These are phyloP conservation scores for Knufia fluminis DNA, from an alignment of 2,329 filamentous ascomycete species.

Conservation along the genomic window DNA sequence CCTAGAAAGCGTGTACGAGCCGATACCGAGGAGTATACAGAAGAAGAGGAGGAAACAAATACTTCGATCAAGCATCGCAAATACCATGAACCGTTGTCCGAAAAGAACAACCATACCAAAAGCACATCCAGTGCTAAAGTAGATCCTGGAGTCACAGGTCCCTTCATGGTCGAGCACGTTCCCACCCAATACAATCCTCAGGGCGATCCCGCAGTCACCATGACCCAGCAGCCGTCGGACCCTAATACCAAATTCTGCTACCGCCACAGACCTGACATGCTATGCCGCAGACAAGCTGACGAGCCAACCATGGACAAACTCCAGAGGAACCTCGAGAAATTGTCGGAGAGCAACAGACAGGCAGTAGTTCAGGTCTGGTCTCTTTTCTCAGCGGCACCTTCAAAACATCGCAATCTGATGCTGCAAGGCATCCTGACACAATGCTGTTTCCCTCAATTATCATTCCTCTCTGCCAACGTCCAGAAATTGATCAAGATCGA, in stretches of 20 bases:
- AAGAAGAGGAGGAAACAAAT: constrained; percentile 23
- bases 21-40: constrained; percentile 19
- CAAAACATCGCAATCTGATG: constrained; percentile 92
- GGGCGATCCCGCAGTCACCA: constrained; percentile 31
- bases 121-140: constrained; percentile 47
- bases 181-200: constrained; percentile 78
- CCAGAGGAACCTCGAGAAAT: constrained; percentile 73
- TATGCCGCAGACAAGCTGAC: constrained; percentile 85
- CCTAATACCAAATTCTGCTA: constrained; percentile 91
- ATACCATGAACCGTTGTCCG: constrained; percentile 14
- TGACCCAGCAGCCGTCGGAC: constrained; percentile 27
- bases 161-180: constrained; percentile 85
- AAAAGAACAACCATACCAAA: constrained; percentile 29
- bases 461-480: constrained; percentile 80
- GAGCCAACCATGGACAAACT: constrained; percentile 94
- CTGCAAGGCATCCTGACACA: constrained; percentile 91
- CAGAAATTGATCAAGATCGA: constrained; percentile 96
- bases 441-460: constrained; percentile 95
- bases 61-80: constrained; percentile 11
- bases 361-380: constrained; percentile 97
- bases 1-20: constrained; percentile 17
- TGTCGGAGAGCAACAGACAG: constrained; percentile 80
- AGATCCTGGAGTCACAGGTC: constrained; percentile 68
- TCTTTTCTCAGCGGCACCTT: constrained; percentile 86
- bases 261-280: constrained; percentile 83